These are phyloP conservation scores for Phaeoacremonium minimum DNA, from an alignment of 2,329 filamentous ascomycete genomes.

Conservation along the genomic window DNA sequence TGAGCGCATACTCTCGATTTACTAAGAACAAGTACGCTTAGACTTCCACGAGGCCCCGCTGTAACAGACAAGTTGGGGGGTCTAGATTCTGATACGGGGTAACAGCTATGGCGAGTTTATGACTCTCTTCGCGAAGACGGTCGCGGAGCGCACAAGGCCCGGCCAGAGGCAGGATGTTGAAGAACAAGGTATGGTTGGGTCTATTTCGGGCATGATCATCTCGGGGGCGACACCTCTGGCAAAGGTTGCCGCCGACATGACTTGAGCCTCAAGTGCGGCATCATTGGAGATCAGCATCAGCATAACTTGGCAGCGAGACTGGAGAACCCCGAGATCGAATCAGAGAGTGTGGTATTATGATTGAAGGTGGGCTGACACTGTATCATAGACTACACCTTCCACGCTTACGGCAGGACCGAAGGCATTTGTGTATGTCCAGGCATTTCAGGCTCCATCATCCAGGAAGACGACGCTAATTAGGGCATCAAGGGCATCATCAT, in stretches of 20 bases:
- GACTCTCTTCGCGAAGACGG: slow-evolving; percentile 79
- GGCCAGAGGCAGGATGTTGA: slow-evolving; percentile 66
- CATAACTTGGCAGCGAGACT: too few species aligned
- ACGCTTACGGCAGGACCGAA: slow-evolving; percentile 72
- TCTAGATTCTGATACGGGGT: not conserved
- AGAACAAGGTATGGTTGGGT: slow-evolving; percentile 57
- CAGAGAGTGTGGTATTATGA: too few species aligned
- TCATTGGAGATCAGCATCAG: too few species aligned
- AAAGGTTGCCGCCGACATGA: too few species aligned
- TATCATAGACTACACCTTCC: slow-evolving; percentile 64
- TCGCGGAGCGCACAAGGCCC: slow-evolving; percentile 70
- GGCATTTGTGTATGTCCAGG: too few species aligned
- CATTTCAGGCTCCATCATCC: slow-evolving; percentile 64
- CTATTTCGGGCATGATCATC: too few species aligned
- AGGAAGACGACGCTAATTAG: slow-evolving; percentile 72
- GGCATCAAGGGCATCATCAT: slow-evolving; percentile 75
- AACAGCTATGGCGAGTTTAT: slow-evolving; percentile 62
- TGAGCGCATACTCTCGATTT: slow-evolving; percentile 76
- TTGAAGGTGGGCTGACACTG: too few species aligned
- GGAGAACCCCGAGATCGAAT: too few species aligned
- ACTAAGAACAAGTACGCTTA: slow-evolving; percentile 63
- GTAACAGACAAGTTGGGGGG: slow-evolving; percentile 7
- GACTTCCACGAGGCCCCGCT: slow-evolving; percentile 10
- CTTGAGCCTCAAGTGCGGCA: too few species aligned
- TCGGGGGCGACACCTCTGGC: too few species aligned